A percentile compares a stretch with the other conserved stretches of the same genome.
phyloP scores from a whole-genome alignment of 2,329 filamentous ascomycete species.

The Colletotrichum sidae region DNA sequence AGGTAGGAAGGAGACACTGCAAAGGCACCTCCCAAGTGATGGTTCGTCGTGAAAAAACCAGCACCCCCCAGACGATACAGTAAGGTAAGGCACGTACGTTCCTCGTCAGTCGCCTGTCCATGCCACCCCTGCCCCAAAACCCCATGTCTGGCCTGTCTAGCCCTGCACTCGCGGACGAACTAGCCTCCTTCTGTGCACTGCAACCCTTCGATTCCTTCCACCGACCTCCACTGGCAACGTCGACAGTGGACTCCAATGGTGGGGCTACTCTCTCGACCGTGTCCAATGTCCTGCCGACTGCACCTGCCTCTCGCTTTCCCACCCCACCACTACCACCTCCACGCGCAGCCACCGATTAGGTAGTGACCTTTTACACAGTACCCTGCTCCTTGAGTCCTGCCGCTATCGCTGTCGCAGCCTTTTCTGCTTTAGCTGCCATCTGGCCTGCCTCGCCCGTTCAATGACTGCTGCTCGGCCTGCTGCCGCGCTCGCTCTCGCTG shows the following conservation, averaged over 20 bases:
- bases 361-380: too few species aligned
- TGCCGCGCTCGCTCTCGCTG: background rate
- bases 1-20: too few species aligned
- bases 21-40: too few species aligned
- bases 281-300: background rate
- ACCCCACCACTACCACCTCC: slow-evolving; percentile 19
- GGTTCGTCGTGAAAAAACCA: too few species aligned
- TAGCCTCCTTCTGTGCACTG: slow-evolving; percentile 36
- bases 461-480: too few species aligned
- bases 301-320: background rate
- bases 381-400: too few species aligned
- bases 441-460: too few species aligned
- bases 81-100: slow-evolving; percentile 1
- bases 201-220: slow-evolving; percentile 38
- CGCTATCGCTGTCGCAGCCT: too few species aligned
- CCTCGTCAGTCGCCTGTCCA: slow-evolving; percentile 14
- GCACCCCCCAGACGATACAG: too few species aligned
- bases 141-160: slow-evolving; percentile 35
- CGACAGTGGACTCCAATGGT: slow-evolving; percentile 25
- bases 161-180: slow-evolving; percentile 35
- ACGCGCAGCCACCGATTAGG: too few species aligned
- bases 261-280: slow-evolving; percentile 18
- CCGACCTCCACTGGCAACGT: slow-evolving; percentile 33
- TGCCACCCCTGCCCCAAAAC: slow-evolving; percentile 31
- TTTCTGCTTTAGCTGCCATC: too few species aligned